Conservation (phyloP, 495 filamentous ascomycete genomes). For the Tuber borchii region DNA sequence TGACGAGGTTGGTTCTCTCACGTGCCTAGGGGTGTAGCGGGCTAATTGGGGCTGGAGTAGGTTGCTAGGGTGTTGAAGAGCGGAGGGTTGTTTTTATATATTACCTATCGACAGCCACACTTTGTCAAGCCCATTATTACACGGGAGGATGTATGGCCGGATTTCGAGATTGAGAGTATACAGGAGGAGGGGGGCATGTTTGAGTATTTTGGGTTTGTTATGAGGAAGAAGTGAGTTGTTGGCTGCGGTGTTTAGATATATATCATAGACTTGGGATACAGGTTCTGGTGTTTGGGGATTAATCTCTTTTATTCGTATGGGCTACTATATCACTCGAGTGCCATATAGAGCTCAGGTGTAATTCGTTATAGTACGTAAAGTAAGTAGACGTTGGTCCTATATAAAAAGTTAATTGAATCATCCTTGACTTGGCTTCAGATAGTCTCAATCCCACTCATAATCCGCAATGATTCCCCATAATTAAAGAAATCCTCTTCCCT, state of each 20-base stretch:
- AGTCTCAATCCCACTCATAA: not conserved
- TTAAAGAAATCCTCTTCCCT: not conserved
- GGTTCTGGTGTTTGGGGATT: not conserved
- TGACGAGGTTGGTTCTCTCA: slow-evolving; percentile 46
- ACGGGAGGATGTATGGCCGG: slow-evolving; percentile 45
- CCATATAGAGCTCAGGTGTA: not conserved
- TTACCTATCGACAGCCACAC: slow-evolving; percentile 58
- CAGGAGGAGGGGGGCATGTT: slow-evolving; percentile 44
- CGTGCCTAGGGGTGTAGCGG: not conserved
- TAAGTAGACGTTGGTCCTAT: not conserved
- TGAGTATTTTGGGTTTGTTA: slow-evolving; percentile 51
- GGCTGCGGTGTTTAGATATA: slow-evolving; percentile 4
- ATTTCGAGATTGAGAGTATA: slow-evolving; percentile 46
- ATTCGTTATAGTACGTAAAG: not conserved
- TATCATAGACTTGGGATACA: slow-evolving; percentile 8
- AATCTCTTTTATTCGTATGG: not conserved
- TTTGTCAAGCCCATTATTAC: slow-evolving; percentile 52
- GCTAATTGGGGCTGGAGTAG: slow-evolving; percentile 41
- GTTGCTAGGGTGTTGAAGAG: slow-evolving; percentile 52
- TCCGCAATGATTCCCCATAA: not conserved
- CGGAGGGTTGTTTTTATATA: slow-evolving; percentile 51
- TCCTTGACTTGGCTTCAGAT: no score
- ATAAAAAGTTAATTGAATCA: not conserved
- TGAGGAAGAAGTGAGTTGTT: slow-evolving; percentile 42
- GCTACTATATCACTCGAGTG: not conserved